These are phyloP conservation scores for Nemania sp. DNA, from an alignment of 2,329 filamentous ascomycete species.

Conservation along the genomic window DNA sequence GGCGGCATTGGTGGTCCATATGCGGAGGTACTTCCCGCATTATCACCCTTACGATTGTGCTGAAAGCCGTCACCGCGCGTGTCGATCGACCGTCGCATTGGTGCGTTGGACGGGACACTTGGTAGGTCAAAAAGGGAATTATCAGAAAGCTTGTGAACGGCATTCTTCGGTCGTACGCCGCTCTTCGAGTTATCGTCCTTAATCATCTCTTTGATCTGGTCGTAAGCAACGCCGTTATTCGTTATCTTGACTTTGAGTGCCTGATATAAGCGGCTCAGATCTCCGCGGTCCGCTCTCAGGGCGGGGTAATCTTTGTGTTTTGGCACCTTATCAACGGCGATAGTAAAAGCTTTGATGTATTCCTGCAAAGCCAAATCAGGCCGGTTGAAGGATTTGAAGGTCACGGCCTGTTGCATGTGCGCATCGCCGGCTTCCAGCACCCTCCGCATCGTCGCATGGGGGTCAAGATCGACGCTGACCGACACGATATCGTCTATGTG, in stretches of 20 bases:
- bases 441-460: slow-evolving; percentile 55
- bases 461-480: slow-evolving; percentile 50
- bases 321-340: slow-evolving; percentile 76
- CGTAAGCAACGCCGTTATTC: slow-evolving; percentile 53
- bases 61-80: not conserved
- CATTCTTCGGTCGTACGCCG: slow-evolving; percentile 55
- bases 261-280: slow-evolving; percentile 52
- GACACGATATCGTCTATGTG: slow-evolving; percentile 59
- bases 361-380: slow-evolving; percentile 79
- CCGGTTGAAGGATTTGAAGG: slow-evolving; percentile 63
- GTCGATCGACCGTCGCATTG: slow-evolving; percentile 3
- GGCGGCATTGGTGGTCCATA: slow-evolving; percentile 2
- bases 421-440: slow-evolving; percentile 57
- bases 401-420: slow-evolving; percentile 62
- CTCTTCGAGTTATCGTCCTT: slow-evolving; percentile 64
- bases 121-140: slow-evolving; percentile 20
- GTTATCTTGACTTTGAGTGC: slow-evolving; percentile 55
- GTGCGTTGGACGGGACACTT: slow-evolving; percentile 24
- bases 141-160: slow-evolving; percentile 15
- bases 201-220: slow-evolving; percentile 65
- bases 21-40: not conserved
- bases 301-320: slow-evolving; percentile 73
- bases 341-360: slow-evolving; percentile 79
- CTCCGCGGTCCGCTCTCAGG: slow-evolving; percentile 58
- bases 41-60: not conserved